These are phyloP conservation scores for Elaeis guineensis DNA, from an alignment of 176 grass and related monocot genomes.

Conservation along the genomic window DNA sequence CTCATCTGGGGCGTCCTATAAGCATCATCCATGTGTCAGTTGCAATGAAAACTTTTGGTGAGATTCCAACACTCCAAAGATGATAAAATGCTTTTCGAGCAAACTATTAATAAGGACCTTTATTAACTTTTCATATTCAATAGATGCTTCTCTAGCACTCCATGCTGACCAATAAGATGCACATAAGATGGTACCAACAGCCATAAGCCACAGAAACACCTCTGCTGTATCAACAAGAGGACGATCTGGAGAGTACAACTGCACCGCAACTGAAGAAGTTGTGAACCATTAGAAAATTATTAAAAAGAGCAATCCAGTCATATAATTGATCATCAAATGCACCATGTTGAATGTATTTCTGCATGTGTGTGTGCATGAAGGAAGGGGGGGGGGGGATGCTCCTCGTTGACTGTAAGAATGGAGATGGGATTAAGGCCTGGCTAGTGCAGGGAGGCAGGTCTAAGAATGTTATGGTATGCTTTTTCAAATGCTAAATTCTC, in stretches of 20 bases:
- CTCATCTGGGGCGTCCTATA: conserved; percentile 65
- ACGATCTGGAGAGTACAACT: conserved; percentile 88
- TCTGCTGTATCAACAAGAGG: conserved; percentile 89
- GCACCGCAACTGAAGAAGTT: conserved; percentile 54
- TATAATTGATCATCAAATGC: too few relatives aligned
- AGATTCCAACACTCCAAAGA: background rate
- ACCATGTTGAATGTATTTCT: too few relatives aligned
- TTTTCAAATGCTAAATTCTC: too few relatives aligned
- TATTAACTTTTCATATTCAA: conserved; percentile 85
- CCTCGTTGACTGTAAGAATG: too few relatives aligned
- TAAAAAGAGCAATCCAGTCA: too few relatives aligned
- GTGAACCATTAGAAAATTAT: conserved; percentile 4
- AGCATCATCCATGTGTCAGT: background rate
- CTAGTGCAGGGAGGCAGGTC: too few relatives aligned
- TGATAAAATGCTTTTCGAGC: too few relatives aligned
- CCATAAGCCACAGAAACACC: conserved; percentile 99
- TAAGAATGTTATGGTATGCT: too few relatives aligned
- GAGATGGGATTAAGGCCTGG: too few relatives aligned
- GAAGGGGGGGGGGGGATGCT: too few relatives aligned
- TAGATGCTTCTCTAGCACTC: conserved; percentile 73
- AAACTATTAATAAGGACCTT: conserved; percentile 42
- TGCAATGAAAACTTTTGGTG: background rate
- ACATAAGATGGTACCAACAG: conserved; percentile 92
- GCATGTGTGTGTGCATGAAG: too few relatives aligned
- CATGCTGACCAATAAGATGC: conserved; percentile 98